phyloP scores from a whole-genome alignment of 805 yeast species.

The fission yeast (Schizosaccharomyces pombe) region DNA sequence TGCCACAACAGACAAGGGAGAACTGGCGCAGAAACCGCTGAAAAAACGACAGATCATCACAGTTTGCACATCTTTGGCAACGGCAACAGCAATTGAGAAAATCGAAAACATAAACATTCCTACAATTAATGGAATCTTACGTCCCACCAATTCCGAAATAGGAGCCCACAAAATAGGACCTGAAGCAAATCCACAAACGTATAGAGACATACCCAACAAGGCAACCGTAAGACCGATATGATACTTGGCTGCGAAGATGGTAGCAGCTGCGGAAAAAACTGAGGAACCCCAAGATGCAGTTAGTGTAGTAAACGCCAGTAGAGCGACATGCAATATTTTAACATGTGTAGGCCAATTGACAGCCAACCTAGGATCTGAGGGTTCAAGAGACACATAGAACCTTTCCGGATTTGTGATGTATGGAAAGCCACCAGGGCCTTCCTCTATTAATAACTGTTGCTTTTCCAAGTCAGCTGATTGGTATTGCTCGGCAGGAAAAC shows the following conservation, averaged over 20 bases:
- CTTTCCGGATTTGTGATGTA: too few relatives aligned
- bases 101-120: slow-evolving; percentile 18
- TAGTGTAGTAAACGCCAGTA: not conserved
- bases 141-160: slow-evolving; percentile 30
- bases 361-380: not conserved
- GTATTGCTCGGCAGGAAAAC: too few relatives aligned
- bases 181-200: slow-evolving; percentile 58
- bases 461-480: too few relatives aligned
- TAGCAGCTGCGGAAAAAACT: slow-evolving; percentile 35
- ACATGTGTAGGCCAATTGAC: not conserved
- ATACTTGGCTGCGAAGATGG: slow-evolving; percentile 24
- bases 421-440: too few relatives aligned
- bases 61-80: not conserved
- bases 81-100: slow-evolving; percentile 5
- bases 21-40: slow-evolving; percentile 31
- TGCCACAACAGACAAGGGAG: not conserved
- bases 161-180: slow-evolving; percentile 75
- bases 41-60: slow-evolving; percentile 24
- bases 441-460: too few relatives aligned
- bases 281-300: slow-evolving; percentile 28
- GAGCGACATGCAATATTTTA: not conserved
- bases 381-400: too few relatives aligned
- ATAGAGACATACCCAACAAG: slow-evolving; percentile 44
- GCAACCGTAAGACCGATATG: slow-evolving; percentile 42
- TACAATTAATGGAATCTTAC: not conserved